These are phyloP conservation scores for Magnusiomyces tetraspermus DNA, from an alignment of 1,139 yeast species.

Conservation along the genomic window DNA sequence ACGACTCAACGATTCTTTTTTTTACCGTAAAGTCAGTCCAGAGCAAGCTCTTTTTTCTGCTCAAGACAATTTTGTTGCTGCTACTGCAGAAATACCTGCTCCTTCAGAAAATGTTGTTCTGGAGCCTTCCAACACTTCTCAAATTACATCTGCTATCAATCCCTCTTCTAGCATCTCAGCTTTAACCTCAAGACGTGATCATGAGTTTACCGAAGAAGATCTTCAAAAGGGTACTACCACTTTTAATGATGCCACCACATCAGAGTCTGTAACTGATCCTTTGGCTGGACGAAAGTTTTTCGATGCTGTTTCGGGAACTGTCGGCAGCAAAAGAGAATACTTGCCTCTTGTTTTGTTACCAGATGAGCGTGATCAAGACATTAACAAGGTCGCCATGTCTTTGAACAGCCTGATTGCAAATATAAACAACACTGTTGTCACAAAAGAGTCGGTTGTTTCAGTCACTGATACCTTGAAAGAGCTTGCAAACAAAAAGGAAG, in stretches of 20 bases:
- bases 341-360: constrained; percentile 26
- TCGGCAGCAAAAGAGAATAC: constrained; percentile 23
- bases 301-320: constrained; percentile 25
- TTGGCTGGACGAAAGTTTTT: constrained; percentile 24
- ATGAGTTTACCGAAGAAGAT: constrained; percentile 5
- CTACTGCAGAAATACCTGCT: background rate
- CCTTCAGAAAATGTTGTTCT: background rate
- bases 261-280: constrained; percentile 21
- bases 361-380: constrained; percentile 22
- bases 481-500: constrained; percentile 18
- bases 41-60: background rate
- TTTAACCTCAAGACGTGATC: constrained; percentile 6
- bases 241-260: constrained; percentile 8
- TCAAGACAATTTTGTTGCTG: background rate
- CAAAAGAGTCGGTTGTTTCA: constrained; percentile 19
- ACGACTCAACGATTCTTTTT: constrained; percentile 9
- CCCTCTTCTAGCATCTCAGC: constrained; percentile 5
- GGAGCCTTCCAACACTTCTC: background rate
- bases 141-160: constrained; percentile 3
- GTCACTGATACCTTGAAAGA: constrained; percentile 19
- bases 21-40: constrained; percentile 8
- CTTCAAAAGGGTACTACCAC: background rate
- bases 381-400: constrained; percentile 23
- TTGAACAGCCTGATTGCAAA: constrained; percentile 26
- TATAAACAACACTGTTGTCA: constrained; percentile 25